Conservation (phyloP, 345 rosid species). For the Rhizophora mangle region DNA sequence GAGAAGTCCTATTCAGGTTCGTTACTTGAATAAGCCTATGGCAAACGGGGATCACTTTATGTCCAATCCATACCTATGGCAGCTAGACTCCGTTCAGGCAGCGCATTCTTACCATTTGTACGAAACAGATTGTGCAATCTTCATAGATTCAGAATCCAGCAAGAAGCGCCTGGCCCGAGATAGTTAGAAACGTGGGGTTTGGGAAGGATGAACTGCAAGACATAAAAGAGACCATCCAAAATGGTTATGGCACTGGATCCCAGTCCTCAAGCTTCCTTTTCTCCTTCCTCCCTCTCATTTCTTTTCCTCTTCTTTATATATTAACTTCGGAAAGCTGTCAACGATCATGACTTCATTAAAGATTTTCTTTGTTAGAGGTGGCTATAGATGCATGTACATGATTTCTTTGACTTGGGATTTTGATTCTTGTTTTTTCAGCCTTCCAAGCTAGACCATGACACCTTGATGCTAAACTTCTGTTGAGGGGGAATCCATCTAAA, state of each 20-base stretch:
- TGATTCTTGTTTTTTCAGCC: too few species aligned
- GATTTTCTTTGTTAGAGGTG: too few species aligned
- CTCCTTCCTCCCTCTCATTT: too few species aligned
- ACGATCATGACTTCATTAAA: too few species aligned
- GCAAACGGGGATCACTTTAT: constrained; percentile 57
- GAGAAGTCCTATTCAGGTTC: constrained; percentile 45
- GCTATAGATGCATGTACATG: not conserved
- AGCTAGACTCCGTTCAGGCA: constrained; percentile 61
- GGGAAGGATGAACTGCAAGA: constrained; percentile 72
- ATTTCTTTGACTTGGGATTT: too few species aligned
- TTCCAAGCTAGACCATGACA: too few species aligned
- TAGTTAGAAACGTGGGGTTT: constrained; percentile 70
- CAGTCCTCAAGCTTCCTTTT: constrained; percentile 27
- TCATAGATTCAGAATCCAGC: constrained; percentile 48
- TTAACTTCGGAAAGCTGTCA: too few species aligned
- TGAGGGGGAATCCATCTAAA: too few species aligned
- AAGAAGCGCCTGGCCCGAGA: constrained; percentile 62
- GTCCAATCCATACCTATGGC: constrained; percentile 77
- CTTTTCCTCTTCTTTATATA: too few species aligned
- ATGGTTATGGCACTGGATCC: constrained; percentile 57
- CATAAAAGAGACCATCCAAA: constrained; percentile 59
- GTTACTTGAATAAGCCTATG: not conserved
- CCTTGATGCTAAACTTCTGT: too few species aligned
- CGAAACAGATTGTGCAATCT: constrained; percentile 55
- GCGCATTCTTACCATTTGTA: constrained; percentile 58